These are phyloP conservation scores for Daedaleopsis nitida DNA, from an alignment of 768 basidiomycete genomes.

Conservation along the genomic window DNA sequence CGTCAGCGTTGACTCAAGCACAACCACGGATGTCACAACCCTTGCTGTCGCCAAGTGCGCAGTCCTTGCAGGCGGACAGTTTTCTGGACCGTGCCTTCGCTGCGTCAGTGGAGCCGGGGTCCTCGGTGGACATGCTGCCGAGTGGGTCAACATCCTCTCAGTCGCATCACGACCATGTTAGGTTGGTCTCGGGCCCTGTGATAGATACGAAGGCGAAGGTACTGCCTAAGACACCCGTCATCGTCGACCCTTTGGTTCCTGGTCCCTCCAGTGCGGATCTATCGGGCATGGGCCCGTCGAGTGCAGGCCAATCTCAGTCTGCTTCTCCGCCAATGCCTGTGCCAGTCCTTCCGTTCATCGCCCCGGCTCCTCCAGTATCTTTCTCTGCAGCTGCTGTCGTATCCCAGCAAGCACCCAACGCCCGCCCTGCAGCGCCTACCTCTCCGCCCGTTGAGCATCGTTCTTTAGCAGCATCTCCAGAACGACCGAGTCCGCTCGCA, in stretches of 20 bases:
- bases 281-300: background rate
- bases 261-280: background rate
- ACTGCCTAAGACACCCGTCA: conserved; percentile 3
- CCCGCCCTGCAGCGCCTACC: background rate
- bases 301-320: no score
- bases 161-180: conserved; percentile 25
- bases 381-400: background rate
- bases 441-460: background rate
- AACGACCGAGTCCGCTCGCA: background rate
- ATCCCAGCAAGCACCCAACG: background rate
- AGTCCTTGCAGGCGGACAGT: conserved; percentile 24
- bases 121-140: conserved; percentile 17
- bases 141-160: conserved; percentile 23
- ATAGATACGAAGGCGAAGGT: conserved; percentile 5
- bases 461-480: background rate
- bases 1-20: background rate
- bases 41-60: conserved; percentile 1
- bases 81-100: conserved; percentile 27
- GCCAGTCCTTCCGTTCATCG: background rate
- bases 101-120: conserved; percentile 19
- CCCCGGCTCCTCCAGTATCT: background rate
- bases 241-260: background rate
- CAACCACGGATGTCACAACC: background rate
- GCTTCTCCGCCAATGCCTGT: background rate
- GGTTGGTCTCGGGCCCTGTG: conserved; percentile 12